Evolutionary conservation across 2,329 filamentous ascomycete genomes (phyloP).

Genomic region (Talaromyces sp.): DNA sequence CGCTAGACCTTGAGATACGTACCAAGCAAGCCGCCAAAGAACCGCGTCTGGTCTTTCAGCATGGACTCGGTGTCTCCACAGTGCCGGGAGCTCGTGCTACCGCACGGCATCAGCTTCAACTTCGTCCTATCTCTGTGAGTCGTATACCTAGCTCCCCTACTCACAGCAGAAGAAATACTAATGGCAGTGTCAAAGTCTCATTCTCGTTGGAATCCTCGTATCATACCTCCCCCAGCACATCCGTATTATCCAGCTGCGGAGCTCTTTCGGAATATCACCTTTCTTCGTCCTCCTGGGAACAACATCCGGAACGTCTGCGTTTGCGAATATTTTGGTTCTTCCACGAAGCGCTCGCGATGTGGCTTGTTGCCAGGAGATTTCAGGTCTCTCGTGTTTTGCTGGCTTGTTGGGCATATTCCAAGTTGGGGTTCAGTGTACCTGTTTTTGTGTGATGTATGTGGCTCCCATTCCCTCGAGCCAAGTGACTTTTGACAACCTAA

Average conservation of each 20-base stretch:
- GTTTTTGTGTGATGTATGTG: slow-evolving; percentile 78
- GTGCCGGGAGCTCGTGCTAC: slow-evolving; percentile 48
- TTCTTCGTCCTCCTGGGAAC: slow-evolving; percentile 93
- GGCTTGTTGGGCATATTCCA: slow-evolving; percentile 85
- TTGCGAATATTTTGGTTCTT: slow-evolving; percentile 86
- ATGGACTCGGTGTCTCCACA: slow-evolving; percentile 27
- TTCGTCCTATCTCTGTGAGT: slow-evolving; percentile 50
- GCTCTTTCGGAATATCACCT: slow-evolving; percentile 90
- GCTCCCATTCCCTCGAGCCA: not conserved
- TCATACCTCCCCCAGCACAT: slow-evolving; percentile 94
- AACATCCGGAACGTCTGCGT: slow-evolving; percentile 78
- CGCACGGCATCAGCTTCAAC: slow-evolving; percentile 47
- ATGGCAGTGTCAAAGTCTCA: slow-evolving; percentile 45
- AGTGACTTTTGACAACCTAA: not conserved
- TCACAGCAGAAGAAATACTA: slow-evolving; percentile 5
- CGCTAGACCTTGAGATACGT: not conserved
- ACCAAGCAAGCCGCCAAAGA: not conserved
- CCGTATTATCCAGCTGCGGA: slow-evolving; percentile 78
- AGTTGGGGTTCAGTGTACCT: slow-evolving; percentile 85
- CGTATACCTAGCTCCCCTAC: not conserved
- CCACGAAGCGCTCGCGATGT: slow-evolving; percentile 79
- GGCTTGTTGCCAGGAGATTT: slow-evolving; percentile 76
- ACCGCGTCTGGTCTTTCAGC: not conserved
- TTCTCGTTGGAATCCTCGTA: slow-evolving; percentile 79
- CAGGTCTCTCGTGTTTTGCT: slow-evolving; percentile 74